A percentile compares a stretch with the other conserved stretches of the same genome.
Evolutionary conservation across 2,329 filamentous ascomycete species (phyloP).

Genomic region (Exophiala dermatitidis): DNA sequence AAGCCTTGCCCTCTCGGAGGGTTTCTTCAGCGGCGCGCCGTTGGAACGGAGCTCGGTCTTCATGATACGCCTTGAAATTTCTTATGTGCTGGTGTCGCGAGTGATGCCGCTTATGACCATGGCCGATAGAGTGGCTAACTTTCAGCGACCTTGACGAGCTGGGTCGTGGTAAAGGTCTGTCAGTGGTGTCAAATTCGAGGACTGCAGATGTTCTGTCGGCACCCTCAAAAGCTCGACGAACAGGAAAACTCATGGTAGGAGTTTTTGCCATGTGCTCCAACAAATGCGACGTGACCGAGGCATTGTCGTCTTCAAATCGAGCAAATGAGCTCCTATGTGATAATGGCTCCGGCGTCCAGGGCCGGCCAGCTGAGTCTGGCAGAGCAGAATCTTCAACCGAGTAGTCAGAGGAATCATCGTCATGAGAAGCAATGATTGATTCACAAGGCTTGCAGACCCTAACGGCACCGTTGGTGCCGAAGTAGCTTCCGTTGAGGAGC

Average conservation of each 20-base stretch:
- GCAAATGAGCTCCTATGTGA: conserved; percentile 10
- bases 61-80: conserved; percentile 62
- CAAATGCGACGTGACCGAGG: conserved; percentile 41
- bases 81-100: conserved; percentile 80
- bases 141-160: conserved; percentile 85
- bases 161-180: conserved; percentile 73
- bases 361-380: conserved; percentile 19
- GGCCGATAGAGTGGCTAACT: conserved; percentile 63
- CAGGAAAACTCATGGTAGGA: conserved; percentile 59
- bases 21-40: conserved; percentile 63
- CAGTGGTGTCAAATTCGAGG: conserved; percentile 72
- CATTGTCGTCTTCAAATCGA: conserved; percentile 41
- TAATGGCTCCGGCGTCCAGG: conserved; percentile 23
- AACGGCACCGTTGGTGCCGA: conserved; percentile 76
- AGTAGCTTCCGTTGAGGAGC: conserved; percentile 77
- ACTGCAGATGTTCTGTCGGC: conserved; percentile 78
- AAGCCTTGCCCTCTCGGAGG: conserved; percentile 59
- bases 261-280: conserved; percentile 43
- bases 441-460: conserved; percentile 91
- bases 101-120: conserved; percentile 71
- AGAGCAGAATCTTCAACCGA: conserved; percentile 59
- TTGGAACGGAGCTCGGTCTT: conserved; percentile 83
- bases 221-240: conserved; percentile 61
- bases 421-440: conserved; percentile 79
- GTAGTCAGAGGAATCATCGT: conserved; percentile 86